phyloP scores from a whole-genome alignment of 1,139 yeast genomes.

The Candida anutae region DNA sequence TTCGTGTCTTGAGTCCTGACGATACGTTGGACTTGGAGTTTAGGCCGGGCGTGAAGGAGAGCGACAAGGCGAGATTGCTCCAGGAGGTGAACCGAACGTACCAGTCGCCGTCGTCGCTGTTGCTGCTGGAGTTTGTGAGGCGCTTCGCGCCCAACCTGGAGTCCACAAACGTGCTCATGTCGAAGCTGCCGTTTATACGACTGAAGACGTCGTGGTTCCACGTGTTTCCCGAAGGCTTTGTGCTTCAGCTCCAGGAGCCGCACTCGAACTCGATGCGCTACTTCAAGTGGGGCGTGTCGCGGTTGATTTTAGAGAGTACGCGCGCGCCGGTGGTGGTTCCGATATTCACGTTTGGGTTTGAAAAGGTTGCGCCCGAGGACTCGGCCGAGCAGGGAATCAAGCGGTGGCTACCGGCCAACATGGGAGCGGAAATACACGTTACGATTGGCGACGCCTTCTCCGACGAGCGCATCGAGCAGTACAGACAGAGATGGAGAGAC shows the following conservation, averaged over 20 bases:
- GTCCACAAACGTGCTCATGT: slow-evolving; percentile 25
- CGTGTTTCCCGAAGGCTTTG: slow-evolving; percentile 92
- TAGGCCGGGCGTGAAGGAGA: slow-evolving; percentile 24
- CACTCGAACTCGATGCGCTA: slow-evolving; percentile 80
- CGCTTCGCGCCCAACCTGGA: slow-evolving; percentile 24
- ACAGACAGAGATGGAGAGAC: slow-evolving; percentile 60
- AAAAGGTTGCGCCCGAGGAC: slow-evolving; percentile 78
- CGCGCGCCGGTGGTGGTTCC: slow-evolving; percentile 87
- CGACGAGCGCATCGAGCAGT: slow-evolving; percentile 50
- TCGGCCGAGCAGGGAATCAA: slow-evolving; percentile 45
- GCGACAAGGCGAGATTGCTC: slow-evolving; percentile 19
- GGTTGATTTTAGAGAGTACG: slow-evolving; percentile 75
- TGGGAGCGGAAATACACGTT: slow-evolving; percentile 63
- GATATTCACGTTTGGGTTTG: slow-evolving; percentile 79
- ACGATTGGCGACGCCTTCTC: slow-evolving; percentile 67
- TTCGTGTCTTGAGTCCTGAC: slow-evolving; percentile 73
- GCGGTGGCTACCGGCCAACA: slow-evolving; percentile 55
- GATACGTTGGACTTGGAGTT: slow-evolving; percentile 56
- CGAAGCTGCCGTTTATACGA: slow-evolving; percentile 43
- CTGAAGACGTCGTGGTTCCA: slow-evolving; percentile 82
- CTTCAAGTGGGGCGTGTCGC: slow-evolving; percentile 92
- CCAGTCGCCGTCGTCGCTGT: slow-evolving; percentile 6
- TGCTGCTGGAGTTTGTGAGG: slow-evolving; percentile 14
- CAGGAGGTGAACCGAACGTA: slow-evolving; percentile 23
- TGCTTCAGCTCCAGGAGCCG: slow-evolving; percentile 77